Base-by-base conservation (phyloP, 2,329 filamentous ascomycete genomes). In the Penicillium sp. region DNA sequence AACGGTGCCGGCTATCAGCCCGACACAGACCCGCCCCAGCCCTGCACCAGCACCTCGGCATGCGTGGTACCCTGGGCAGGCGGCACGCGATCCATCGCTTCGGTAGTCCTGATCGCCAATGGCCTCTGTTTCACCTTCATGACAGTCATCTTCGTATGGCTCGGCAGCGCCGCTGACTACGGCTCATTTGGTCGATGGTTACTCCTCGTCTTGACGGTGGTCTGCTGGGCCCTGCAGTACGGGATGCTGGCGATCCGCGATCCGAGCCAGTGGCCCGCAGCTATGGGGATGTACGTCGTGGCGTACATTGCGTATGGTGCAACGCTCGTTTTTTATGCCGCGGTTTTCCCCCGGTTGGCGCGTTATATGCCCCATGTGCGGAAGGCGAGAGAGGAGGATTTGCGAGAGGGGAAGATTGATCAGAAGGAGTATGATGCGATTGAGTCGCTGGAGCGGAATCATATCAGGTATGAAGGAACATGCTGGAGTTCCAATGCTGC, bases 91-190 rank as follows among this genome's bases (percentile, higher is more conserved):
- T 73, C 72, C 6, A 71, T 74, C 49, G 70, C 76, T 9, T 78
- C 75, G 5, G 72, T 79, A 9, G 69, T 78, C 3, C 61, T 79
- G 3, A 77, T 79, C 33, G 77, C 76, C 19, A 78, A 78, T 56
- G 76, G 77, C 9, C 70, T 79, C 46, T 77, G 75, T 50, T 79
- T 79, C 57, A 66, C 73, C 3, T 72, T 77, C 50, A 78, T 78
- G 76, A 77, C 76, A 0, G 63, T 78, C 3, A 75, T 78, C n/a
- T 78, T 78, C 40, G 69, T 79, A 6, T 74, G 71, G 65, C 63
- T 78, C 1, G 77, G 77, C 0, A 78, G 75, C 50, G 76, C 76
- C 6, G 77, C 77, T 18, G 77, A 79, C 56, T 78, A 78, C 60
- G 76, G 76, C 36, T 75, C 70, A 14, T 79, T 78, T 57, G 74